Conservation (phyloP, 495 filamentous ascomycete genomes). For the Aspergillus indologenus region DNA sequence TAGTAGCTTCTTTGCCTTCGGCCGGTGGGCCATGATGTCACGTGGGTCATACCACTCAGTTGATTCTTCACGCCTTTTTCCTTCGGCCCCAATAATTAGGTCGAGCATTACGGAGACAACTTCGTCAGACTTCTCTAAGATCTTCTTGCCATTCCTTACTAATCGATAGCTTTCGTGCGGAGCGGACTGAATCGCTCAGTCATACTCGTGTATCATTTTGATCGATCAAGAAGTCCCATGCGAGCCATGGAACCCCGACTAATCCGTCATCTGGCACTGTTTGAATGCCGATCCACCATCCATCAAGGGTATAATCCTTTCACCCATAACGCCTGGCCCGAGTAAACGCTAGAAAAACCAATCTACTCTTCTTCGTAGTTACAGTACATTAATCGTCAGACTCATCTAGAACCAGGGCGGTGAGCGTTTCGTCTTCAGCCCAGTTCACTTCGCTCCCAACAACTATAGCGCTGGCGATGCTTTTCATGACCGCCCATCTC, state of each 20-base stretch:
- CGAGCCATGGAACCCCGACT: neutral
- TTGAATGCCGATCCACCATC: neutral
- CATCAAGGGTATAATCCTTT: conserved; percentile 13
- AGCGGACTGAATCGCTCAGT: neutral
- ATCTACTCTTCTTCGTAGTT: neutral
- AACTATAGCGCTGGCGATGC: conserved; percentile 66
- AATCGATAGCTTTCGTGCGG: neutral
- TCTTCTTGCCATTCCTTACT: neutral
- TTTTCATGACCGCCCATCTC: conserved; percentile 71
- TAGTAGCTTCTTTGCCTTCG: conserved; percentile 2
- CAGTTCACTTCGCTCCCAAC: conserved; percentile 84
- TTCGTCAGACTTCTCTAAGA: neutral
- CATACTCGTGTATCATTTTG: neutral
- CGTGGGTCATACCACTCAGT: conserved; percentile 20
- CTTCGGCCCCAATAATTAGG: neutral
- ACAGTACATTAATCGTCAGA: conserved; percentile 49
- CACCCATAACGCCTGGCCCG: conserved; percentile 15
- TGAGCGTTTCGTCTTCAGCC: conserved; percentile 65
- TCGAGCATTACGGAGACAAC: neutral
- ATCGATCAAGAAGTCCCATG: neutral
- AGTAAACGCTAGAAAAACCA: conserved; percentile 9
- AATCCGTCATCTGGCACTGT: neutral
- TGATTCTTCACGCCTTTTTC: neutral
- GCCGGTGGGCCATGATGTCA: conserved; percentile 24
- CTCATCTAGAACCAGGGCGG: conserved; percentile 72